phyloP scores from a whole-genome alignment of 805 yeast genomes.

The Kodamaea leandrae region DNA sequence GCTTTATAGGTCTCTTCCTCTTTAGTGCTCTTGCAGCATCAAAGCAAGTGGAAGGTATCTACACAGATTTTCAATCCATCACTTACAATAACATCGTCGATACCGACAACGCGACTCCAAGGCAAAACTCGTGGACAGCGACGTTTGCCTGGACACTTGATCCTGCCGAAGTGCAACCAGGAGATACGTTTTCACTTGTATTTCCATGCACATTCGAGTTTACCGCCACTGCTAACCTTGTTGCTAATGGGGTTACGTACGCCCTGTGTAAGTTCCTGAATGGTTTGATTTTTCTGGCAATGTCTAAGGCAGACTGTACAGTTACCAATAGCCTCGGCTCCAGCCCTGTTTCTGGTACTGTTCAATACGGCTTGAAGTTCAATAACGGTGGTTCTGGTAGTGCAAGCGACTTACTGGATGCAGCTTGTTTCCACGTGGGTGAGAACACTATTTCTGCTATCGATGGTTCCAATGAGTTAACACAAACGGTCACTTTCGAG shows the following conservation, averaged over 20 bases:
- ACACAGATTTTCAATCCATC: no score
- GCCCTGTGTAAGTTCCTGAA: neutral
- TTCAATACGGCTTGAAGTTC: constrained; percentile 14
- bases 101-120: no score
- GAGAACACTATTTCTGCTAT: constrained; percentile 15
- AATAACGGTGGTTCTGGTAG: constrained; percentile 17
- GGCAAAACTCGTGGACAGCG: no score
- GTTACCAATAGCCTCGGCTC: constrained; percentile 13
- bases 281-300: neutral
- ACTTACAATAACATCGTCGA: no score
- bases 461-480: constrained; percentile 16
- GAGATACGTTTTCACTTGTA: no score
- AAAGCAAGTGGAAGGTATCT: no score
- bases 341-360: constrained; percentile 18
- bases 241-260: neutral
- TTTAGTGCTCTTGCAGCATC: no score
- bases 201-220: no score
- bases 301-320: constrained; percentile 17
- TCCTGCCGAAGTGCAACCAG: no score
- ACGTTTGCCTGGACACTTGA: no score
- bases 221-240: neutral
- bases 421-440: constrained; percentile 11
- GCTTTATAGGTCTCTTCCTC: no score
- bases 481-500: constrained; percentile 12
- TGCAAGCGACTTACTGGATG: constrained; percentile 10